Conservation (phyloP, 2,329 filamentous ascomycete genomes). For the Diaporthe sp. region DNA sequence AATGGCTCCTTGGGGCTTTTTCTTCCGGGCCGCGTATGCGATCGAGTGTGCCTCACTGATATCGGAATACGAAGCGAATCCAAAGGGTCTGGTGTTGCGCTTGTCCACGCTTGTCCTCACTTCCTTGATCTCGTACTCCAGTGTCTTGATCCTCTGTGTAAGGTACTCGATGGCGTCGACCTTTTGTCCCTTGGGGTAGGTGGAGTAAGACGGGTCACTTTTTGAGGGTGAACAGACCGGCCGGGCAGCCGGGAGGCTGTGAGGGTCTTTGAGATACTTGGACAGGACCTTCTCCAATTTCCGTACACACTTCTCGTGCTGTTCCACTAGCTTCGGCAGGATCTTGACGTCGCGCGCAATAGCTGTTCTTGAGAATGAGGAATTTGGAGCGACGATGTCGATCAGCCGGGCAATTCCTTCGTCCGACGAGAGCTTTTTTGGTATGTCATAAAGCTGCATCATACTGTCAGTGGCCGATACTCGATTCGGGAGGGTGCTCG, state of each 20-base stretch:
- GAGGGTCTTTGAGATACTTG: constrained; percentile 90
- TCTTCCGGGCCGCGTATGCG: constrained; percentile 83
- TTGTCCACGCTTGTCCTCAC: constrained; percentile 86
- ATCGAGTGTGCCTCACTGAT: constrained; percentile 91
- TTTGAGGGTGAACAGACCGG: constrained; percentile 86
- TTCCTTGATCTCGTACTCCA: constrained; percentile 88
- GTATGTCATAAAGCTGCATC: constrained; percentile 84
- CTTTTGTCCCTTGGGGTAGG: constrained; percentile 77
- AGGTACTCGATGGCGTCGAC: constrained; percentile 96
- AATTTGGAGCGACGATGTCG: constrained; percentile 82
- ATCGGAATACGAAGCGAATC: constrained; percentile 92
- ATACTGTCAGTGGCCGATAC: constrained; percentile 38
- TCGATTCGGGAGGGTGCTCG: too few relatives aligned
- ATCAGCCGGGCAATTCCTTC: constrained; percentile 89
- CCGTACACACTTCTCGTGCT: constrained; percentile 85
- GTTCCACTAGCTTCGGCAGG: constrained; percentile 84
- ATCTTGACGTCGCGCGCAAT: constrained; percentile 94
- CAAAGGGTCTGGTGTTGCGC: constrained; percentile 89
- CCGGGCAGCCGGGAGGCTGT: constrained; percentile 80
- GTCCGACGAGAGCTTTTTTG: constrained; percentile 80
- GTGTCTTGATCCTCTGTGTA: constrained; percentile 83
- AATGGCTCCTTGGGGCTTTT: constrained; percentile 82
- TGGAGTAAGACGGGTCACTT: constrained; percentile 76
- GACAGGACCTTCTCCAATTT: constrained; percentile 86
- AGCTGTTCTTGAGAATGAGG: constrained; percentile 82